Conservation (phyloP, 1,284 basidiomycete genomes). For the Tetrapyrgos nigripes region DNA sequence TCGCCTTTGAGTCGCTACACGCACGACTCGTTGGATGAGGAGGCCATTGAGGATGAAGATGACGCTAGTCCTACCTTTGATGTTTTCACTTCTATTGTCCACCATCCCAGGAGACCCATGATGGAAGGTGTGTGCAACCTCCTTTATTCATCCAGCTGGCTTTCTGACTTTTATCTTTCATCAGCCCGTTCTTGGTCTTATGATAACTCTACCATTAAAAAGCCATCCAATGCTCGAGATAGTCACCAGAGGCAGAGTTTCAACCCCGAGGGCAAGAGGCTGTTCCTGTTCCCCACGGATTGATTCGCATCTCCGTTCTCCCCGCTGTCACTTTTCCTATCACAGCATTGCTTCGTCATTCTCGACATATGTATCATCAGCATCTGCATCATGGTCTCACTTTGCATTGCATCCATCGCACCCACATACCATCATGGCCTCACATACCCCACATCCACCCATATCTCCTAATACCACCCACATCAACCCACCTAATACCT, state of each 20-base stretch:
- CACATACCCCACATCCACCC: not conserved
- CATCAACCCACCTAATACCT: not conserved
- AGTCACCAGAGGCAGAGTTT: slow-evolving; percentile 7
- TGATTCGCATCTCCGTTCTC: too few relatives aligned
- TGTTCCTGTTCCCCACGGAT: slow-evolving; percentile 19
- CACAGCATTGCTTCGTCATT: not conserved
- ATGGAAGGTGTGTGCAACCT: slow-evolving; percentile 45
- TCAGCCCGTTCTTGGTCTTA: slow-evolving; percentile 76
- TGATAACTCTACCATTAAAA: slow-evolving; percentile 57
- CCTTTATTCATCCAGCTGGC: slow-evolving; percentile 5
- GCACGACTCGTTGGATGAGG: slow-evolving; percentile 17
- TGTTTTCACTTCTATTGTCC: not conserved
- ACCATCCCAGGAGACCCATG: slow-evolving; percentile 24
- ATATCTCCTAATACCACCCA: not conserved
- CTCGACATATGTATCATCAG: not conserved
- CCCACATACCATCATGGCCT: not conserved
- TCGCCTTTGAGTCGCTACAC: slow-evolving; percentile 13
- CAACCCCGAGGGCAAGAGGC: slow-evolving; percentile 14
- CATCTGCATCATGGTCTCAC: not conserved
- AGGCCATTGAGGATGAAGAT: slow-evolving; percentile 31
- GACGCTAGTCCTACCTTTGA: slow-evolving; percentile 11
- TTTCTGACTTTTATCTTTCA: slow-evolving; percentile 18
- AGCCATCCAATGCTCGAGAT: not conserved
- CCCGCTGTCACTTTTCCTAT: not conserved
- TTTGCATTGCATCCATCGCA: not conserved